Percentiles rank a stretch among this genome's conserved stretches.
Conservation (phyloP, 2,329 filamentous ascomycete species). For the Uncinocarpus reesii region DNA sequence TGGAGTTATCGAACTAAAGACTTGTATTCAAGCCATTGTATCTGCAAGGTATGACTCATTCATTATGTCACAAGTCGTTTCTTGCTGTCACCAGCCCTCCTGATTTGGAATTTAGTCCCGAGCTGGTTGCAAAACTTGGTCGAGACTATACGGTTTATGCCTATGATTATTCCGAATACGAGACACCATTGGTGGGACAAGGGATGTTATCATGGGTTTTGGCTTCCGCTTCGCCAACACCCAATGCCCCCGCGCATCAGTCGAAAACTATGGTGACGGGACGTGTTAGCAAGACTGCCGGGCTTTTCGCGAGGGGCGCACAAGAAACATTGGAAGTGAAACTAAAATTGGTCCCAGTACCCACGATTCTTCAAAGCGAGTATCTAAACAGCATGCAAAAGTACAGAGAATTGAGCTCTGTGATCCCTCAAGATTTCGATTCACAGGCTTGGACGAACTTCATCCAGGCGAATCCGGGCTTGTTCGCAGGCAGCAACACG, state of each 20-base stretch:
- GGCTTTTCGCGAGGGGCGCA: constrained; percentile 67
- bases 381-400: constrained; percentile 52
- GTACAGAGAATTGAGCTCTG: constrained; percentile 49
- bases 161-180: constrained; percentile 90
- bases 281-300: constrained; percentile 76
- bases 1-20: constrained; percentile 75
- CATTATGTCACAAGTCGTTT: neutral
- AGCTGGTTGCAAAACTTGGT: constrained; percentile 63
- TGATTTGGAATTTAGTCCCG: constrained; percentile 52
- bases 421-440: constrained; percentile 53
- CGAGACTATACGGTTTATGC: constrained; percentile 94
- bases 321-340: constrained; percentile 90
- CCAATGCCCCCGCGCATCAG: constrained; percentile 47
- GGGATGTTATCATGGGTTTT: constrained; percentile 86
- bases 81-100: constrained; percentile 9
- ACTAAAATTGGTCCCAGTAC: constrained; percentile 70
- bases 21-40: constrained; percentile 74
- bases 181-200: constrained; percentile 86
- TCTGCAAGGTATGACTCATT: constrained; percentile 43
- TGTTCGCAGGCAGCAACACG: constrained; percentile 23
- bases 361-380: constrained; percentile 52
- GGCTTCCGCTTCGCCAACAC: constrained; percentile 47
- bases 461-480: constrained; percentile 56
- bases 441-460: constrained; percentile 69
- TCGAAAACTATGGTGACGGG: constrained; percentile 68